Evolutionary conservation across 768 basidiomycete genomes (phyloP).

Genomic region (Amanita pseudoporphyria): DNA sequence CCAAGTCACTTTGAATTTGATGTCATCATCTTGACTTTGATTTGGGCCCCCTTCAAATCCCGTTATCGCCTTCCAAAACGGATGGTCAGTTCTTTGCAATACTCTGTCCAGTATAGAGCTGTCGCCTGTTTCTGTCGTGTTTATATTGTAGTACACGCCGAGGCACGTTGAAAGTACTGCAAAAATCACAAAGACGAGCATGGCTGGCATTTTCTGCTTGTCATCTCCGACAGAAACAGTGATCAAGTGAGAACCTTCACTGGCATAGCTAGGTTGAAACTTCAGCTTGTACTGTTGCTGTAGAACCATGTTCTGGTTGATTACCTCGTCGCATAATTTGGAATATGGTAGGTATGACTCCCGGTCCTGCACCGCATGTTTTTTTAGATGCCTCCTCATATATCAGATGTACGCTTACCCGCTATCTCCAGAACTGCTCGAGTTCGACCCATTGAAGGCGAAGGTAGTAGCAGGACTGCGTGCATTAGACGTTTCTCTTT

Average conservation of each 20-base stretch:
- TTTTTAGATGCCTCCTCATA: not conserved
- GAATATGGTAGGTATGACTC: slow-evolving; percentile 29
- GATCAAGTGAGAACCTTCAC: slow-evolving; percentile 26
- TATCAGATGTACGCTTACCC: slow-evolving; percentile 18
- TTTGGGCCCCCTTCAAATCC: not conserved
- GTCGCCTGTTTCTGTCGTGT: not conserved
- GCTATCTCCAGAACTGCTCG: slow-evolving; percentile 29
- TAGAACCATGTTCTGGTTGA: slow-evolving; percentile 1
- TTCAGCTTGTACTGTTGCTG: slow-evolving; percentile 4
- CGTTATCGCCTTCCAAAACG: not conserved
- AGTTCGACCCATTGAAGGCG: slow-evolving; percentile 29
- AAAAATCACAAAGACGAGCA: not conserved
- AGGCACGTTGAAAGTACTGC: not conserved
- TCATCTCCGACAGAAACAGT: slow-evolving; percentile 26
- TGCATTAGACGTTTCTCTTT: not conserved
- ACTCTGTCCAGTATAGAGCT: not conserved
- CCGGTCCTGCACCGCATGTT: slow-evolving; percentile 15
- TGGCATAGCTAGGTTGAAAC: slow-evolving; percentile 22
- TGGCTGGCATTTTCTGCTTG: slow-evolving; percentile 7
- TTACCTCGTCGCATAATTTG: slow-evolving; percentile 31
- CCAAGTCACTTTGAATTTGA: slow-evolving; percentile 13
- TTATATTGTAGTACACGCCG: not conserved
- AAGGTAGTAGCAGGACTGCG: slow-evolving; percentile 19
- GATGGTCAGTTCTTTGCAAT: not conserved
- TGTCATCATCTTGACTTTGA: not conserved